A percentile compares a stretch with the other conserved stretches of the same genome.
Evolutionary conservation across 257 asterid species (phyloP).

Genomic region (Gynochthodes officinalis): DNA sequence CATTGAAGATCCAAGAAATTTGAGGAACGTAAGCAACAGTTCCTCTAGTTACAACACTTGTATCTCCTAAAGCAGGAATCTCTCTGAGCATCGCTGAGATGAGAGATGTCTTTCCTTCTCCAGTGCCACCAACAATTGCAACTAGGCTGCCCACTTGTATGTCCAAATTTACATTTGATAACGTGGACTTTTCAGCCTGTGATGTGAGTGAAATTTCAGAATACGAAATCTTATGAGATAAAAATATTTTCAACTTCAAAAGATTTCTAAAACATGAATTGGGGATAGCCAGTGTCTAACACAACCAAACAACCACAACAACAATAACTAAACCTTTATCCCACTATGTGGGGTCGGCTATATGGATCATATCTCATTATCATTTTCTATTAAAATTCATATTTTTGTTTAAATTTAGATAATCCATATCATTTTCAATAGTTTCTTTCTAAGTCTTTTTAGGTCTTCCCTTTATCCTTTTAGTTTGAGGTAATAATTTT

Average conservation of each 20-base stretch:
- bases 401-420: too few species aligned
- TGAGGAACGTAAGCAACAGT: conserved; percentile 91
- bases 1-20: conserved; percentile 91
- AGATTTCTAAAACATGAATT: not conserved
- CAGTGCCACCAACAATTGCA: conserved; percentile 92
- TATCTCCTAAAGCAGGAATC: conserved; percentile 71
- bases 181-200: conserved; percentile 71
- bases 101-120: conserved; percentile 93
- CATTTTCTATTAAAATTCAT: too few species aligned
- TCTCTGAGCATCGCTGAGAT: conserved; percentile 89
- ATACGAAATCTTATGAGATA: not conserved
- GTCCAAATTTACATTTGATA: conserved; percentile 68
- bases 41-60: conserved; percentile 68
- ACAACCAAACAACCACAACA: too few species aligned
- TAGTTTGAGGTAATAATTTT: too few species aligned
- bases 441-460: too few species aligned
- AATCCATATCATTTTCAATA: too few species aligned
- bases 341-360: too few species aligned
- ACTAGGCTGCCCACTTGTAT: conserved; percentile 78
- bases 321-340: too few species aligned
- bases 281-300: not conserved
- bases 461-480: too few species aligned
- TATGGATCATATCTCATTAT: too few species aligned
- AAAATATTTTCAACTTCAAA: not conserved
- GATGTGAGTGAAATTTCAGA: conserved; percentile 6